Evolutionary conservation across 441 rosid genomes (phyloP).

Genomic region (Populus hybrid): DNA sequence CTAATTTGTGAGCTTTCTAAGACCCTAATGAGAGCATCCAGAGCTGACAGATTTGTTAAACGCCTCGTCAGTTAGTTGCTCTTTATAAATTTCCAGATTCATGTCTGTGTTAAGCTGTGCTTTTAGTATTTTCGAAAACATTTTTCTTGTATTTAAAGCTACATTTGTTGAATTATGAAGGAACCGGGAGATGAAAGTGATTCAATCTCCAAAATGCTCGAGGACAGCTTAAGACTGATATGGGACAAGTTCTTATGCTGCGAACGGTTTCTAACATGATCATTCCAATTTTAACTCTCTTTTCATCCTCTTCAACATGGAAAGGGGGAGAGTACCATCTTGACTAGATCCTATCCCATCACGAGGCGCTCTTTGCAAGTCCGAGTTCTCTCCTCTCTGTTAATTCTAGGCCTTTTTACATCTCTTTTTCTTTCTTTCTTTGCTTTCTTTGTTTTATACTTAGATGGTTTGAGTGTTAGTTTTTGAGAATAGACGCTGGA

Average conservation of each 20-base stretch:
- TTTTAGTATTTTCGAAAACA: neutral
- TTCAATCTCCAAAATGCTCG: conserved; percentile 32
- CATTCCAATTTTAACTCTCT: neutral
- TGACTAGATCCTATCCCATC: too few species aligned
- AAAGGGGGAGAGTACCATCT: neutral
- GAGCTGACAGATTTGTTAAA: too few species aligned
- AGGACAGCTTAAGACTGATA: conserved; percentile 38
- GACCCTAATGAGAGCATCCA: too few species aligned
- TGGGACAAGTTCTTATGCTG: conserved; percentile 34
- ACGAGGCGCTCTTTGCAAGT: too few species aligned
- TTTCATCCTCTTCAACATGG: neutral
- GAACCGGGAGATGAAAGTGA: conserved; percentile 28
- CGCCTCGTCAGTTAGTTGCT: neutral
- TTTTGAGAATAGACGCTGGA: neutral
- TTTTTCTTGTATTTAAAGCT: neutral
- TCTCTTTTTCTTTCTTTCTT: too few species aligned
- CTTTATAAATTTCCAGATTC: neutral
- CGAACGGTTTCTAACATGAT: conserved; percentile 2
- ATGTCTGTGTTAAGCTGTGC: neutral
- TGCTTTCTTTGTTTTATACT: too few species aligned
- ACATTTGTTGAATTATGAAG: conserved; percentile 20
- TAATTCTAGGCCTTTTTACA: too few species aligned
- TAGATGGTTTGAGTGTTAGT: neutral
- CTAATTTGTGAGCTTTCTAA: too few species aligned
- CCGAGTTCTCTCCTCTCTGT: neutral